Conservation (phyloP, 1,284 basidiomycete genomes). For the Gymnopus androsaceus region DNA sequence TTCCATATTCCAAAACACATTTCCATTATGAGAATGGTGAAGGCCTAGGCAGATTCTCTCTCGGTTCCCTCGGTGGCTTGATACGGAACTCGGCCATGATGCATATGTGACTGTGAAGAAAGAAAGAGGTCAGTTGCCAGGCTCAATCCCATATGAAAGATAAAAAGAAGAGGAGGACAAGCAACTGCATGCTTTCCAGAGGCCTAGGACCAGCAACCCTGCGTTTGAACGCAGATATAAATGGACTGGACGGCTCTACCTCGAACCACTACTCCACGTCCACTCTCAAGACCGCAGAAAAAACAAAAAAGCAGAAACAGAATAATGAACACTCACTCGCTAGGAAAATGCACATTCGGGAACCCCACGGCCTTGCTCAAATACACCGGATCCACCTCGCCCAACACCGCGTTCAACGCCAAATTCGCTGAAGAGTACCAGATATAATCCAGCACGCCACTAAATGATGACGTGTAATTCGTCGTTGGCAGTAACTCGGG, state of each 20-base stretch:
- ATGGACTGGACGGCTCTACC: no score
- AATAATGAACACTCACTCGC: constrained; percentile 67
- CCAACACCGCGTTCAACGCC: constrained; percentile 84
- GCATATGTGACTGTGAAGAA: constrained; percentile 57
- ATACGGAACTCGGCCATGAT: constrained; percentile 74
- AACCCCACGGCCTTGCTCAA: constrained; percentile 93
- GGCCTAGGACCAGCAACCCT: no score
- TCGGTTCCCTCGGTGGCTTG: constrained; percentile 61
- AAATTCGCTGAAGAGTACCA: constrained; percentile 86
- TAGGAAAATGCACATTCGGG: constrained; percentile 95
- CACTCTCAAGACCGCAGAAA: not conserved
- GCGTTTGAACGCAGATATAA: no score
- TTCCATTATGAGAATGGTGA: constrained; percentile 16
- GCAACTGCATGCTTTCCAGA: no score
- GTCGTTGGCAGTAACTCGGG: constrained; percentile 75
- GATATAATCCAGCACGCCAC: constrained; percentile 89
- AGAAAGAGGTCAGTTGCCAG: constrained; percentile 17
- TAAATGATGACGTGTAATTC: constrained; percentile 88
- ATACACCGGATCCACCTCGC: constrained; percentile 87
- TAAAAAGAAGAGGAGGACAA: no score
- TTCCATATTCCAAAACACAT: not conserved
- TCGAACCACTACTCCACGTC: no score
- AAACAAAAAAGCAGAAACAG: constrained; percentile 13
- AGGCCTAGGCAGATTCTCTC: constrained; percentile 21
- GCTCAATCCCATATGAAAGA: no score